Conservation (phyloP, 2,329 filamentous ascomycete genomes). For the Byssothecium circinans region DNA sequence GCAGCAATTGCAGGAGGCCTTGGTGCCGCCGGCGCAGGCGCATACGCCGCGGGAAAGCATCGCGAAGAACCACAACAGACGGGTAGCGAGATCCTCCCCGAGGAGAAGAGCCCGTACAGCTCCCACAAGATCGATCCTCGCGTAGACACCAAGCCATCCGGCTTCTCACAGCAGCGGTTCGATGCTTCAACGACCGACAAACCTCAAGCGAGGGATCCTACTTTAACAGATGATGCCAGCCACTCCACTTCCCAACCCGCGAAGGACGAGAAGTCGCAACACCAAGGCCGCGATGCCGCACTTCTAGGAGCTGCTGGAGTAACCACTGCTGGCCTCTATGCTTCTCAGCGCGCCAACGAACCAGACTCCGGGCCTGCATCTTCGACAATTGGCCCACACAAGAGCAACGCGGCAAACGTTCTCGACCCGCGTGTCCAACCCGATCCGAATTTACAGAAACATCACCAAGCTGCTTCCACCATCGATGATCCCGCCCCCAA, state of each 20-base stretch:
- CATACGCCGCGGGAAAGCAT: conserved; percentile 21
- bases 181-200: conserved; percentile 18
- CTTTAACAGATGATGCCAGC: conserved; percentile 11
- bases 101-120: conserved; percentile 28
- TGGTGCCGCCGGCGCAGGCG: conserved; percentile 26
- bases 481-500: conserved; percentile 27
- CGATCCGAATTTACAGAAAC: conserved; percentile 20
- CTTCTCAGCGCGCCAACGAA: conserved; percentile 19
- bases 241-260: not conserved
- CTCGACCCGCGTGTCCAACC: conserved; percentile 38
- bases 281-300: conserved; percentile 32
- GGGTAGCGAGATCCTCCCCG: conserved; percentile 12
- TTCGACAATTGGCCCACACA: conserved; percentile 33
- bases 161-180: conserved; percentile 22
- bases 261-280: conserved; percentile 16
- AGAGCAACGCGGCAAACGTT: conserved; percentile 35
- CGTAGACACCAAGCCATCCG: conserved; percentile 19
- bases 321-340: conserved; percentile 11
- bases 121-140: conserved; percentile 33
- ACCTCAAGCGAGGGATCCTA: conserved; percentile 6
- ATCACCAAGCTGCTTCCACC: conserved; percentile 23
- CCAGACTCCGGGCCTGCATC: conserved; percentile 23
- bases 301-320: conserved; percentile 19
- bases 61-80: conserved; percentile 5
- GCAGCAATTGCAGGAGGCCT: conserved; percentile 31